Evolutionary conservation across 2,329 filamentous ascomycete species (phyloP).

Genomic region (Paecilomyces variotii): DNA sequence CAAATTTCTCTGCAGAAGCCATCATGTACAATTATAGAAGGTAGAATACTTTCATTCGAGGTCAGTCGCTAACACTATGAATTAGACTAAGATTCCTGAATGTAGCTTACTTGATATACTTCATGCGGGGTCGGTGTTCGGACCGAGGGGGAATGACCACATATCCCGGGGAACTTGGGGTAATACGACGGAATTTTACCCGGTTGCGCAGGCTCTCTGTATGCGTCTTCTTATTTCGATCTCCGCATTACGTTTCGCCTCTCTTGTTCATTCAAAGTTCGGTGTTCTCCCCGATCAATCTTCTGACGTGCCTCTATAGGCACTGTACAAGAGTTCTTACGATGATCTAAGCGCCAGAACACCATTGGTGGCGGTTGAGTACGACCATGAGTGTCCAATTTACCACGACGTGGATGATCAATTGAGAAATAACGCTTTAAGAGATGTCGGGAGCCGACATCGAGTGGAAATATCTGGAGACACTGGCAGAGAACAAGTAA

Average conservation of each 20-base stretch:
- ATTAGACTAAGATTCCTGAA: background rate
- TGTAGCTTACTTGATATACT: background rate
- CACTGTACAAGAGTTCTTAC: too few relatives aligned
- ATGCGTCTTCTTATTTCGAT: background rate
- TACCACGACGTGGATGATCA: too few relatives aligned
- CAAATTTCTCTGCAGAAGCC: constrained; percentile 12
- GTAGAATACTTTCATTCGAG: background rate
- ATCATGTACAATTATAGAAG: background rate
- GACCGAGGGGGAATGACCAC: background rate
- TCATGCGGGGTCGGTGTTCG: background rate
- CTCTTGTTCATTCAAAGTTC: background rate
- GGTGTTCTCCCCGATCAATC: too few relatives aligned
- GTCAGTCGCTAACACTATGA: background rate
- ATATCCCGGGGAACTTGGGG: background rate
- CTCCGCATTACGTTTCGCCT: background rate
- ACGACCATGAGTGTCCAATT: too few relatives aligned
- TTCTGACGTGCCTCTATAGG: too few relatives aligned
- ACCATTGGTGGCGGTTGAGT: too few relatives aligned
- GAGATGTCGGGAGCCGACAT: too few relatives aligned
- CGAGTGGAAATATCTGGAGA: too few relatives aligned
- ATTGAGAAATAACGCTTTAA: too few relatives aligned
- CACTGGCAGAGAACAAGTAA: too few relatives aligned
- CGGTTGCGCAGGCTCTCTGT: background rate
- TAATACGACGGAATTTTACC: background rate
- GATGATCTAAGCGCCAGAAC: too few relatives aligned